A percentile compares a stretch with the other conserved stretches of the same genome.
These are phyloP conservation scores for Podospora tetraspora DNA, from an alignment of 495 filamentous ascomycete species.

Conservation along the genomic window DNA sequence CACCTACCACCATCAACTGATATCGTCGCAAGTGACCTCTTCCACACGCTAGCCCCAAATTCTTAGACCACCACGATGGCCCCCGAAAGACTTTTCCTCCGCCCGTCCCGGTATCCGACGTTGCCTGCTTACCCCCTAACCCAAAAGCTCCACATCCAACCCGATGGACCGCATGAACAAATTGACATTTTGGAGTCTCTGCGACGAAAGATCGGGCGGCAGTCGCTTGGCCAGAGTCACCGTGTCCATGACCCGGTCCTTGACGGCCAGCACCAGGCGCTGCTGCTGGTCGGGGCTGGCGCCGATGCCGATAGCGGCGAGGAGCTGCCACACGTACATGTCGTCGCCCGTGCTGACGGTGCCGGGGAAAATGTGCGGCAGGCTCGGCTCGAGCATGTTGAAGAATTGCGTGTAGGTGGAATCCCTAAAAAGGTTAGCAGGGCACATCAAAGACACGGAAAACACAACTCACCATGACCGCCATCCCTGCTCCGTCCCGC, in stretches of 20 bases:
- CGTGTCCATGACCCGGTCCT: conserved; percentile 98
- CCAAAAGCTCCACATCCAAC: conserved; percentile 88
- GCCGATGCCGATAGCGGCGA: conserved; percentile 88
- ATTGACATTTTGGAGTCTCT: conserved; percentile 86
- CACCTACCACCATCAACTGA: neutral
- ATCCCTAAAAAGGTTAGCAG: conserved; percentile 38
- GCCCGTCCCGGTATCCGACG: neutral
- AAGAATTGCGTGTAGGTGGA: conserved; percentile 77
- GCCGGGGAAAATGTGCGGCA: conserved; percentile 80
- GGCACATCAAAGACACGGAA: neutral
- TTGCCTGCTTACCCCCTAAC: conserved; percentile 41
- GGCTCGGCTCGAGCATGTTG: conserved; percentile 73
- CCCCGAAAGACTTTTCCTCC: neutral
- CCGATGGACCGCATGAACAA: conserved; percentile 98
- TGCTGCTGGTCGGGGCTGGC: conserved; percentile 92
- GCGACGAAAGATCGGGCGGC: conserved; percentile 73
- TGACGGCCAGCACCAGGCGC: conserved; percentile 86
- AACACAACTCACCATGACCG: conserved; percentile 62
- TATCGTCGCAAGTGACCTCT: conserved; percentile 3
- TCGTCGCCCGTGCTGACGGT: conserved; percentile 78
- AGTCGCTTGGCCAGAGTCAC: conserved; percentile 80
- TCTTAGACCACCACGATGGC: neutral
- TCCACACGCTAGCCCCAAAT: neutral
- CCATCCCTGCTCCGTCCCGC: conserved; percentile 65
- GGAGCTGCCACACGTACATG: conserved; percentile 95